A percentile compares a stretch with the other conserved stretches of the same genome.
Evolutionary conservation across 2,329 filamentous ascomycete species (phyloP).

Genomic region (Colletotrichum tropicicola): DNA sequence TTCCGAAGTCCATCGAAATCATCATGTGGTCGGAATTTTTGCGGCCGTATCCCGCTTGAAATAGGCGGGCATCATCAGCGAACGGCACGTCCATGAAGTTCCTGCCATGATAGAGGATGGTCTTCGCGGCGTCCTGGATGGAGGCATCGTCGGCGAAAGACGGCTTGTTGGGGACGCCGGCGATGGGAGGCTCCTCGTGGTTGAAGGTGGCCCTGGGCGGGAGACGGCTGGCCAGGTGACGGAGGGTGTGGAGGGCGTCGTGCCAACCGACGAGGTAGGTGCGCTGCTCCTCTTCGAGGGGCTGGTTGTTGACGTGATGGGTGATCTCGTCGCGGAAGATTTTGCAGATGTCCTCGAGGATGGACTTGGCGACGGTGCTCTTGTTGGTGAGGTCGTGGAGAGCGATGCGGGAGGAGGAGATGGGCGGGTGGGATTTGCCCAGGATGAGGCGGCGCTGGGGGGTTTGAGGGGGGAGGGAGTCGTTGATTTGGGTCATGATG

Average conservation of each 20-base stretch:
- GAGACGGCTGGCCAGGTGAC: not conserved
- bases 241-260: constrained; percentile 4
- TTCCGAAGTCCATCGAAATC: too few relatives aligned
- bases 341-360: not conserved
- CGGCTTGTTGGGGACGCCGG: not conserved
- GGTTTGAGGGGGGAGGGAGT: not conserved
- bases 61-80: too few relatives aligned
- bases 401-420: not conserved
- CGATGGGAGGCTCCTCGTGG: not conserved
- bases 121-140: not conserved
- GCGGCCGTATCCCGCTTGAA: too few relatives aligned
- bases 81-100: not conserved
- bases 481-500: not conserved
- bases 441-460: not conserved
- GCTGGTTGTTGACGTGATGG: not conserved
- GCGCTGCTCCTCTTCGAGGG: not conserved
- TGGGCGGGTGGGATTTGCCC: not conserved
- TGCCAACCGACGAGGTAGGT: constrained; percentile 11
- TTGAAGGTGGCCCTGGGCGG: not conserved
- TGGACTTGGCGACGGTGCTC: not conserved
- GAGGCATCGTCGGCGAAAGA: not conserved
- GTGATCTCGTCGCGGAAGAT: not conserved
- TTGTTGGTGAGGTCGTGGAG: not conserved
- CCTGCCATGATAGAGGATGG: not conserved
- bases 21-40: too few relatives aligned